Evolutionary conservation across 345 rosid genomes (phyloP).

Genomic region (Citrus maxima): DNA sequence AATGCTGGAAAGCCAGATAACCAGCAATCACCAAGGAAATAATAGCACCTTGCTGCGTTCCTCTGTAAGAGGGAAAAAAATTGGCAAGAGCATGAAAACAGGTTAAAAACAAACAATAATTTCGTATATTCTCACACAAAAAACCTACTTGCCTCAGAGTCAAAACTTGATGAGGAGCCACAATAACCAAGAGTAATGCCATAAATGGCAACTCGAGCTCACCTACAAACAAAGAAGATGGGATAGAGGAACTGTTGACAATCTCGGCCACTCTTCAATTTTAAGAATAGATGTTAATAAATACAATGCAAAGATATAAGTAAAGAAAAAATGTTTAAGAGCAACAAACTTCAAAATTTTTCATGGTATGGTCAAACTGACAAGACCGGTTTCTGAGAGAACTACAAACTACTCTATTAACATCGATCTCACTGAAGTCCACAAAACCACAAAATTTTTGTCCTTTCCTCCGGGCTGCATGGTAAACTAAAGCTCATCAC

Average conservation of each 20-base stretch:
- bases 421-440: background rate
- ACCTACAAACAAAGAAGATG: constrained; percentile 36
- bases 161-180: constrained; percentile 69
- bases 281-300: background rate
- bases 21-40: constrained; percentile 53
- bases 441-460: background rate
- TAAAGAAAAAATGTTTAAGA: background rate
- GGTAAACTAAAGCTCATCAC: background rate
- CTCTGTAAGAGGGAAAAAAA: constrained; percentile 45
- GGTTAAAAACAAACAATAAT: constrained; percentile 7
- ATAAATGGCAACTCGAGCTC: constrained; percentile 87
- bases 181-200: constrained; percentile 66
- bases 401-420: background rate
- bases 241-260: background rate
- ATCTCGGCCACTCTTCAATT: background rate
- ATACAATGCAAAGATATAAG: background rate
- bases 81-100: background rate
- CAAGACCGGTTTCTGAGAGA: background rate
- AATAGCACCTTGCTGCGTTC: constrained; percentile 64
- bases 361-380: background rate
- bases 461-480: background rate
- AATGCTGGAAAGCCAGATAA: constrained; percentile 88
- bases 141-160: constrained; percentile 47
- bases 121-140: background rate
- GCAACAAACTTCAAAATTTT: background rate